A percentile compares a stretch with the other conserved stretches of the same genome.
phyloP scores from a whole-genome alignment of 768 basidiomycete genomes.

The Tricholoma furcatifolium region DNA sequence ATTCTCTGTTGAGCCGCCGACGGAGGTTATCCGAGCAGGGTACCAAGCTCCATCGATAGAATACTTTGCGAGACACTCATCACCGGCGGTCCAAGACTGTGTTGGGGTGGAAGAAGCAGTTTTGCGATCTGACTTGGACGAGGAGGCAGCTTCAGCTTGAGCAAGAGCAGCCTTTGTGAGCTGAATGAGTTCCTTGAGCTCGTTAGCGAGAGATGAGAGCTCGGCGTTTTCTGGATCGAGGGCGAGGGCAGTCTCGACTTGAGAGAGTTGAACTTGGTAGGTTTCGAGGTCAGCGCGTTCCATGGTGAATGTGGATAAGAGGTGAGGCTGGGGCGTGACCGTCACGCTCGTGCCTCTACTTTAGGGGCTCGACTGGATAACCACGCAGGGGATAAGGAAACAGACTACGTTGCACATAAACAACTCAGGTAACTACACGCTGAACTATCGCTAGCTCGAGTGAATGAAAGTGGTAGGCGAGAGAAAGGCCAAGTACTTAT shows the following conservation, averaged over 20 bases:
- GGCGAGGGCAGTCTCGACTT: conserved; percentile 78
- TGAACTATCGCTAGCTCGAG: no score
- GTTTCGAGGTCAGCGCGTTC: conserved; percentile 82
- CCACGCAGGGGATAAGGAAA: no score
- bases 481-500: no score
- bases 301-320: conserved; percentile 28
- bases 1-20: conserved; percentile 80
- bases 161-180: conserved; percentile 73
- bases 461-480: no score
- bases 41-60: conserved; percentile 85
- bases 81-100: conserved; percentile 73
- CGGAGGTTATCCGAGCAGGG: conserved; percentile 82
- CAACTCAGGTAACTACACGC: no score
- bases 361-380: no score
- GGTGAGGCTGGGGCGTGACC: neutral
- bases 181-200: conserved; percentile 80
- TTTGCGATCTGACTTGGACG: conserved; percentile 65
- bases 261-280: conserved; percentile 87
- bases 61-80: conserved; percentile 85
- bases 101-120: conserved; percentile 45
- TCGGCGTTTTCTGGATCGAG: conserved; percentile 74
- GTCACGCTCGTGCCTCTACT: conserved; percentile 3
- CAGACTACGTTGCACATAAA: no score
- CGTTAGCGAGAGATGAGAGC: conserved; percentile 68
- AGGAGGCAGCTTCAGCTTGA: conserved; percentile 62